phyloP scores from a whole-genome alignment of 1,139 yeast species.

The Kodamaea sp. region DNA sequence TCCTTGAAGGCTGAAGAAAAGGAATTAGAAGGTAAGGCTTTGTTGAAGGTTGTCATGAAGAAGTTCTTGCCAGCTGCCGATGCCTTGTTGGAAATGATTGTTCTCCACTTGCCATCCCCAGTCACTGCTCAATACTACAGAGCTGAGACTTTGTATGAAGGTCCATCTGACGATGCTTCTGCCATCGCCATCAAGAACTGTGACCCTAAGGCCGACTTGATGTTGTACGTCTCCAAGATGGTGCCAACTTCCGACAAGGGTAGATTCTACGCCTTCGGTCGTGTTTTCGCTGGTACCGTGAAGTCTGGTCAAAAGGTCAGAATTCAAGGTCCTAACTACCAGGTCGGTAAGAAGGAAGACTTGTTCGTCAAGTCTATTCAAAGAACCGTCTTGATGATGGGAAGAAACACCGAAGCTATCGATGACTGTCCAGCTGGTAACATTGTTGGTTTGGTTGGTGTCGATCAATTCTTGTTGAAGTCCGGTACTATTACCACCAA shows the following conservation, averaged over 20 bases:
- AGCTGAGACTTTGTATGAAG: conserved; percentile 99
- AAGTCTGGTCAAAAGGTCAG: conserved; percentile 98
- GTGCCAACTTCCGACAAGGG: conserved; percentile 99
- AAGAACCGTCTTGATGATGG: conserved; percentile 99
- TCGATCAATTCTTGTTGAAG: conserved; percentile 98
- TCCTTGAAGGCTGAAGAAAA: conserved; percentile 89
- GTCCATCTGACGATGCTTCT: conserved; percentile 94
- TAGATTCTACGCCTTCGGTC: conserved; percentile 99
- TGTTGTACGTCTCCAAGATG: conserved; percentile 99
- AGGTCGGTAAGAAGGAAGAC: conserved; percentile 97
- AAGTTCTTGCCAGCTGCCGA: conserved; percentile 99
- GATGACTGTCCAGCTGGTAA: conserved; percentile 99
- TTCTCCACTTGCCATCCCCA: conserved; percentile 98
- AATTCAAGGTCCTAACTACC: conserved; percentile 99
- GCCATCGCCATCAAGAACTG: conserved; percentile 95
- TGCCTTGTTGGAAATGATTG: conserved; percentile 98
- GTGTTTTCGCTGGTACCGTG: conserved; percentile 99
- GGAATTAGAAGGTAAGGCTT: conserved; percentile 98
- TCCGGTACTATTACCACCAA: conserved; percentile 98
- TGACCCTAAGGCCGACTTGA: conserved; percentile 97
- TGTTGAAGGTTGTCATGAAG: conserved; percentile 98
- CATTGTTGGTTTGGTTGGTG: conserved; percentile 99
- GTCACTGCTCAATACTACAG: conserved; percentile 98
- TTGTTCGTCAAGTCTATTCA: conserved; percentile 96
- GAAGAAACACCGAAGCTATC: conserved; percentile 96